Conservation (phyloP, 2,329 filamentous ascomycete species). For the Paraconiothyrium brasiliense region DNA sequence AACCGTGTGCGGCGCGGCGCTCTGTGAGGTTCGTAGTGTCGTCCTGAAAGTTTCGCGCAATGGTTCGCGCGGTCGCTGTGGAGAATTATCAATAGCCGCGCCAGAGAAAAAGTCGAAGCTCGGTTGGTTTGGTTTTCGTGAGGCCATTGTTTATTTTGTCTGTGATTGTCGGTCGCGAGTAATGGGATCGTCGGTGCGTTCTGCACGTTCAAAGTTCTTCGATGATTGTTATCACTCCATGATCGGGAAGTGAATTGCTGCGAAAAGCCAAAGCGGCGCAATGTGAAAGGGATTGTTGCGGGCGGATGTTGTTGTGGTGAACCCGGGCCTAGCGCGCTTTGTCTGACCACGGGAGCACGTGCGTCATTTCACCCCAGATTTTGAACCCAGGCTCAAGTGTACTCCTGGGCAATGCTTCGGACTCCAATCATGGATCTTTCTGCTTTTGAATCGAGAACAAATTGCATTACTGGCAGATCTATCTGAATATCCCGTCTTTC, state of each 20-base stretch:
- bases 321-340: constrained; percentile 18
- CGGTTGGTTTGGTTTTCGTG: constrained; percentile 51
- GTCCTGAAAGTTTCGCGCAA: constrained; percentile 53
- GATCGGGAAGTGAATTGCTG: not conserved
- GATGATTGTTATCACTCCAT: not conserved
- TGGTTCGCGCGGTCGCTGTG: constrained; percentile 45
- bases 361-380: not conserved
- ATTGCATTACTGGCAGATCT: not conserved
- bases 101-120: constrained; percentile 61
- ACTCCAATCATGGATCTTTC: not conserved
- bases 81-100: constrained; percentile 41
- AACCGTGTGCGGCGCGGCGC: constrained; percentile 46
- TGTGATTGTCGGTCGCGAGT: constrained; percentile 9
- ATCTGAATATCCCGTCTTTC: not conserved
- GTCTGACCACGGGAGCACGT: constrained; percentile 10
- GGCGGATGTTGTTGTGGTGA: constrained; percentile 13
- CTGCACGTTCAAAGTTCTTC: not conserved
- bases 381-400: not conserved
- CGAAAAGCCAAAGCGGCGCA: constrained; percentile 2
- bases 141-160: constrained; percentile 36
- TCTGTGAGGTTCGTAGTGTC: constrained; percentile 54
- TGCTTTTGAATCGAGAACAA: not conserved
- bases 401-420: no score
- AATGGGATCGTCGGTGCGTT: not conserved
- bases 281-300: not conserved